Evolutionary conservation across 2,329 filamentous ascomycete species (phyloP), one percentile per base, ranked within the genome.

Genomic region (Paraconiothyrium sp.): DNA sequence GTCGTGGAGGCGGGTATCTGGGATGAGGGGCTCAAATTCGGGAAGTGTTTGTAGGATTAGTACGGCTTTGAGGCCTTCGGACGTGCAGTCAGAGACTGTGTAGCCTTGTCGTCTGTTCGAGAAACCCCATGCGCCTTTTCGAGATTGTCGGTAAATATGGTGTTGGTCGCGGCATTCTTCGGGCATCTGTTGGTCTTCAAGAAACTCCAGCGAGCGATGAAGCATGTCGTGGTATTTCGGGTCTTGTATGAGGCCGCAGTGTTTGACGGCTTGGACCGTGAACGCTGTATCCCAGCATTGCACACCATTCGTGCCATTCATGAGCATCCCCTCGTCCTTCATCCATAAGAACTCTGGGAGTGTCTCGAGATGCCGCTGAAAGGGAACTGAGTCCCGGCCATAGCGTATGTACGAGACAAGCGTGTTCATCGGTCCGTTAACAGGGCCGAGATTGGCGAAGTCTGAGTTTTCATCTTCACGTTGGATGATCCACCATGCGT

Each of bases 261-360:
- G 92, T 56, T 92, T 86, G 6, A 92, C 87, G 0, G 92, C 90
- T 77, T 97, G 93, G 37, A 97, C 92, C 20, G 90, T 82, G 74
- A 98, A 98, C 0, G 93, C 87, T 0, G 95, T 99, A 75, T 99
- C 95, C 95, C 95, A 99, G 66, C 89, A 91, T 78, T 99, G 95
- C 1, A 98, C 94, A n/a, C 95, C 95, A 69, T 99, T 98, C 9
- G 95, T 99, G 41, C 95, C 95, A 71, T 97, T 97, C 79, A 90
- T 90, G 51, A 98, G 85, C 92, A 99, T 93, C 6, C 95, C 95
- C 75, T 97, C 94, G 37, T 89, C 79, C 66, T 96, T 97, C 54
- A 99, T 84, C 94, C 95, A 99, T 34, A 99, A 79, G 64, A 90
- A 96, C 72, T 99, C 95, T 47, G 92, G 86, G 13, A 97, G 79